These are phyloP conservation scores for Neocatenulostroma microsporum DNA, from an alignment of 2,329 filamentous ascomycete genomes.

Conservation along the genomic window DNA sequence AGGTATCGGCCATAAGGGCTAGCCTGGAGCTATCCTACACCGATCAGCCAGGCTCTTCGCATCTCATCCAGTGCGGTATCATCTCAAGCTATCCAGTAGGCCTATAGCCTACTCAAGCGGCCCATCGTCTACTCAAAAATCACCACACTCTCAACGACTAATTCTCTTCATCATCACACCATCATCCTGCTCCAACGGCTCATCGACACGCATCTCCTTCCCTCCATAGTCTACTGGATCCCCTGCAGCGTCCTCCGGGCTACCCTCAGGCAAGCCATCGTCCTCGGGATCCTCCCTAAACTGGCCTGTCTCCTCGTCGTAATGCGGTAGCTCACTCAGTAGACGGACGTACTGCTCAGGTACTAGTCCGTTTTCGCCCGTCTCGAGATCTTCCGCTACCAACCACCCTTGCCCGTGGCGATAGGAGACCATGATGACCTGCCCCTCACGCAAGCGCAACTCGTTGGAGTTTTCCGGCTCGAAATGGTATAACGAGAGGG, in stretches of 20 bases:
- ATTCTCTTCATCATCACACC: too few species aligned
- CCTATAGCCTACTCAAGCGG: too few species aligned
- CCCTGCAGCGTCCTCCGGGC: slow-evolving; percentile 9
- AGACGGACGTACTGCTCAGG: slow-evolving; percentile 94
- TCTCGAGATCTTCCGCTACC: slow-evolving; percentile 91
- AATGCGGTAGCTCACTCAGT: slow-evolving; percentile 86
- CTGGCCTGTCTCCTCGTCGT: slow-evolving; percentile 72
- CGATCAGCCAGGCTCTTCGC: too few species aligned
- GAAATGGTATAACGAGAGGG: slow-evolving; percentile 92
- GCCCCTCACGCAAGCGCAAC: slow-evolving; percentile 81
- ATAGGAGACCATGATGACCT: slow-evolving; percentile 94
- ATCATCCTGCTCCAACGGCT: too few species aligned
- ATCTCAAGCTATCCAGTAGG: too few species aligned
- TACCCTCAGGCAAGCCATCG: slow-evolving; percentile 7
- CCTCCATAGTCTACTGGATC: too few species aligned
- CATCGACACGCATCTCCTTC: too few species aligned
- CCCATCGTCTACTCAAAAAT: too few species aligned
- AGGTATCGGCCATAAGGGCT: too few species aligned
- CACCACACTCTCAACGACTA: too few species aligned
- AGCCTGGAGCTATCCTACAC: too few species aligned
- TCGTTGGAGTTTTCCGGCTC: slow-evolving; percentile 94
- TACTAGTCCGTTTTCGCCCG: slow-evolving; percentile 85
- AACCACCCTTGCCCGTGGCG: slow-evolving; percentile 95
- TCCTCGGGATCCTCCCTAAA: slow-evolving; percentile 47
- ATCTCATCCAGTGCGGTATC: too few species aligned